Evolutionary conservation across 306 rosid genomes (phyloP), one percentile per base, ranked within the genome.

Genomic region (Gastrolobium villosum): DNA sequence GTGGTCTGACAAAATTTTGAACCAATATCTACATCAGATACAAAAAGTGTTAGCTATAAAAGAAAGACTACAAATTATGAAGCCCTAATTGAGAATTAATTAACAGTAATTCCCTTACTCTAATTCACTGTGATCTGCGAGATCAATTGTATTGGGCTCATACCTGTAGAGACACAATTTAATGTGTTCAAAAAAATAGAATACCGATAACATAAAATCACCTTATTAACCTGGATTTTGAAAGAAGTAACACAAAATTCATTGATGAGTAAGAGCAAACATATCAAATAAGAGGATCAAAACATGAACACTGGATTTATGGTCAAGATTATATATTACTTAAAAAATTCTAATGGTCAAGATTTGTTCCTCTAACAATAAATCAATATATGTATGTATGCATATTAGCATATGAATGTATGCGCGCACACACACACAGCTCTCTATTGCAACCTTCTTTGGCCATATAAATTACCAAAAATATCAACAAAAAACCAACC

Each of bases 71-170:
- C 39, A 74, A 55, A 55, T 20, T 70, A 74, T 40, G 31, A 50
- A 70, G 43, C 68, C 34, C 46, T 39, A 10, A 67, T 56, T 46
- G 53, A 63, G 60, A 43, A 55, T 55, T 63, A 66, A 63, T 8
- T 52, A 75, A 69, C 57, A 52, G 46, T 30, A 65, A 75, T 55
- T 61, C 74, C 76, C 98, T 93, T 83, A 96, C 99, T 96, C 94
- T 73, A 96, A 82, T 87, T 96, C 99, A 70, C 86, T 69, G 71
- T 66, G 94, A 84, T 93, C 93, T 44, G 96, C 81, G 36, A 96
- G 98, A 86, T 96, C 99, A 80, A 96, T 93, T 11, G 99, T 96
- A 65, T 96, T 93, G 57, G 99, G 99, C 72, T 96, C 99, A 75
- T 96, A 96, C 87, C 99, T 96, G 92, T 59, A 84, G 46, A 64